Base-by-base conservation (phyloP, 768 basidiomycete species). In the button mushroom (Agaricus bisporus) region DNA sequence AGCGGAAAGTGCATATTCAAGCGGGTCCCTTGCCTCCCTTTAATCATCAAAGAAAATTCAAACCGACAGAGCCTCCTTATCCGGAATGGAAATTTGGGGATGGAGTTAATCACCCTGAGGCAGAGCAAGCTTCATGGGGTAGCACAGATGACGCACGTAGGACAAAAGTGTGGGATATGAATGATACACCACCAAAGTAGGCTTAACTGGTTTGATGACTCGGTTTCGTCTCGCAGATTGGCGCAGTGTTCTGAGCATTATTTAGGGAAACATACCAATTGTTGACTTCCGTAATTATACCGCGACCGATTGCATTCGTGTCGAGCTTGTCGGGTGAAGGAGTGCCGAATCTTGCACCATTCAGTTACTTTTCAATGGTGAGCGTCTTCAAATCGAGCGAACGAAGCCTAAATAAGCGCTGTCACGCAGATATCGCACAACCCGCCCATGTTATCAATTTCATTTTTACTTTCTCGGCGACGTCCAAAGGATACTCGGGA, bases 331-430 rank as follows among this genome's bases (percentile, higher is more conserved):
- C 79, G n/a, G 54, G 60, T 4, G 65, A 74, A 51, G 82, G 79
- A 2, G 60, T 70, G 14, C 73, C 73, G 17, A 88, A 86, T 67
- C 75, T 88, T 43, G 82, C 85, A 4, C 80, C 83, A 1, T 84
- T 85, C 68, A 86, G 80, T 50, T 86, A 83, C 65, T 85, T 86
- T 66, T 82, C 81, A n/a, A 73, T 82, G 73, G 80, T 79, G 59
- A 46, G 60, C 37, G n/a, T 36, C 18, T 45, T 10, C 42, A 53
- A 29, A 26, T 42, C 28, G 11, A 11, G 32, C 8, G 32, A 32
- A 32, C 8, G 11, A 32, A 32, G 32, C 11, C 41, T 42, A 28
- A 48, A 46, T 38, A 38, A 18, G 28, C 17, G 54, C 11, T 56
- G 17, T 26, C n/a, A 0, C 11, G n/a, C 56, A 82, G 82, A 72